phyloP scores from a whole-genome alignment of 1,284 basidiomycete genomes.

The Agroathelia rolfsii region DNA sequence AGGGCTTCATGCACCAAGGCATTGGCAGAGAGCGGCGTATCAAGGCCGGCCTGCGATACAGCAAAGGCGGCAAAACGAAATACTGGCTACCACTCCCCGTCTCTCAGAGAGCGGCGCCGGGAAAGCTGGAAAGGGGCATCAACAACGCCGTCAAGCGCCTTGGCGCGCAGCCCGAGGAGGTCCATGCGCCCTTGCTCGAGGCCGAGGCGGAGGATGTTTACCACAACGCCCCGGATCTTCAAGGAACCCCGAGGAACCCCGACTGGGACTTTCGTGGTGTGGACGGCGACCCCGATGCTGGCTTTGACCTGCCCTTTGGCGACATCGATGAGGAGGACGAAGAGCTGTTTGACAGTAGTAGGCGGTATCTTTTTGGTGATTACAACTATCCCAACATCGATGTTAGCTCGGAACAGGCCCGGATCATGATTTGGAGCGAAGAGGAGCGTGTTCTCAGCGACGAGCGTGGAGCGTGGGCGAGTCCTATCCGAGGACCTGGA shows the following conservation, averaged over 20 bases:
- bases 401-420: conserved; percentile 66
- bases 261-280: conserved; percentile 18
- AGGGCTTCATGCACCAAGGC: conserved; percentile 86
- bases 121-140: conserved; percentile 29
- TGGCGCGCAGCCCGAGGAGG: conserved; percentile 43
- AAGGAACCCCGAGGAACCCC: conserved; percentile 28
- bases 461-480: conserved; percentile 62
- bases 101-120: conserved; percentile 30
- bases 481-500: conserved; percentile 39
- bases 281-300: conserved; percentile 21
- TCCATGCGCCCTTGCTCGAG: conserved; percentile 69
- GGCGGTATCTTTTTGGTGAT: conserved; percentile 80
- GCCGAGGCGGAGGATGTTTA: conserved; percentile 59
- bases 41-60: conserved; percentile 84
- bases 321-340: conserved; percentile 57
- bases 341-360: conserved; percentile 59
- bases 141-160: conserved; percentile 34
- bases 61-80: conserved; percentile 78
- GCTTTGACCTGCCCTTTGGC: conserved; percentile 59
- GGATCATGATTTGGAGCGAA: conserved; percentile 57
- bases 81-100: conserved; percentile 80
- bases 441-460: conserved; percentile 61
- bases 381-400: conserved; percentile 88
- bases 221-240: conserved; percentile 51
- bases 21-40: conserved; percentile 76